Base-by-base conservation (phyloP, 163 green algal genomes). In the Volvox carteri region DNA sequence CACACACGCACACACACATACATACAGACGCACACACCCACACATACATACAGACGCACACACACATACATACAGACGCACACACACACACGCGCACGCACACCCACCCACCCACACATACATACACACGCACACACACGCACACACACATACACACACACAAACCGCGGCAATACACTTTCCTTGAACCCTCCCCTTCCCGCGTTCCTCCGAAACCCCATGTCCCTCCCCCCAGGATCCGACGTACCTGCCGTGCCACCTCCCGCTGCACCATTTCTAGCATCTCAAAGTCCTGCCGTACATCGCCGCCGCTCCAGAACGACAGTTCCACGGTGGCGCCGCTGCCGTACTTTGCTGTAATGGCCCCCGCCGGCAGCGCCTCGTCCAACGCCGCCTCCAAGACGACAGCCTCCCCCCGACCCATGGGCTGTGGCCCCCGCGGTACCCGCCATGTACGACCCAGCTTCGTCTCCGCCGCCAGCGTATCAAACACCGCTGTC, bases 341-440 rank as follows among this genome's bases (percentile, higher is more conserved):
- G 65, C 65, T 80, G 81, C 81, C 74, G 76, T 90, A 92, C 76
- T 91, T 92, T 41, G 85, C 87, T 25, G 85, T 89, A 23, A 92
- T 90, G 37, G 83, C 78, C 1, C 92, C 92, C 44, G 78, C 52
- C 35, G 92, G 92, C 35, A 94, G 88, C 41, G 84, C 68, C 76
- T 95, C 92, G 37, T 95, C 91, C 73, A 95, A 56, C 19, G 92
- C 91, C 23, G 86, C 78, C 42, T 92, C 92, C 54, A 95, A 72
- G 8, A 95, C 80, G 12, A 93, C 88, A 8, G 92, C 92, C 84
- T 95, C 92, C 23, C 92, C 91, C 16, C 91, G 73, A 6, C 90
- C 87, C 46, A 93, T 90, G 23, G 91, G 91, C 89, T 87, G 81
- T 23, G 81, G 81, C 7, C 65, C 81, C 23, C 50, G 48, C 14